Base-by-base conservation (phyloP, 345 rosid species). In the Murraya paniculata region DNA sequence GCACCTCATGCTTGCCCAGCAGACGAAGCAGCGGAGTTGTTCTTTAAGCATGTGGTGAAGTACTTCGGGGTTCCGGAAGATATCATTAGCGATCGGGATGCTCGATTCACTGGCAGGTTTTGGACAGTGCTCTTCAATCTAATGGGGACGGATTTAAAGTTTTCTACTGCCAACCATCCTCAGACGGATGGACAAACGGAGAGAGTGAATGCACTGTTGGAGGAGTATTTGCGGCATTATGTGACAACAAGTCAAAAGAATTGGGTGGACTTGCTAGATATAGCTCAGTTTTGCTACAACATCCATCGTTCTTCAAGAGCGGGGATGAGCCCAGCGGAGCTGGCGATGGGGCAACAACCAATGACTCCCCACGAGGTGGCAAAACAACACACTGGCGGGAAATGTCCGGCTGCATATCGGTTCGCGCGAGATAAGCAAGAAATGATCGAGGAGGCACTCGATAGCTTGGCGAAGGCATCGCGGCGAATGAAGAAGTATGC, bases 381-480 rank as follows among this genome's bases (percentile, higher is more conserved):
- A 5, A 53, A 53, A 19, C 1, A 53, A 0, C 7, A 53, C 0
- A 16, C 7, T 3, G 0, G 22, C 0, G 22, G 22, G 6, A 53
- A 38, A 38, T 38, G 41, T 2, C 41, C 10, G 8, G 0, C 11
- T 8, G 41, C 41, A 1, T 38, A 38, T 8, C 41, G 1, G 0
- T 38, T 38, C 10, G 2, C 10, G 2, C 2, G 41, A 38, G 41
- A 38, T 10, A 38, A 38, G 41, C 7, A 35, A 5, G 6, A 35
- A 35, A 35, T 35, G 1, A 35, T 35, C 1, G 1, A 35, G 7
- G 38, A 35, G 7, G 7, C 38, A 6, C 1, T 6, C 1, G 38
- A 35, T 6, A 35, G 38, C 38, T 35, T 6, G 38, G 38, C 38
- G 1, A 35, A 35, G 38, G 7, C 7, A 0, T 35, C 7, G 7